Evolutionary conservation across 23 red algal genomes (phyloP).

Genomic region (Cyanidiococcus yangmingshanensis): DNA sequence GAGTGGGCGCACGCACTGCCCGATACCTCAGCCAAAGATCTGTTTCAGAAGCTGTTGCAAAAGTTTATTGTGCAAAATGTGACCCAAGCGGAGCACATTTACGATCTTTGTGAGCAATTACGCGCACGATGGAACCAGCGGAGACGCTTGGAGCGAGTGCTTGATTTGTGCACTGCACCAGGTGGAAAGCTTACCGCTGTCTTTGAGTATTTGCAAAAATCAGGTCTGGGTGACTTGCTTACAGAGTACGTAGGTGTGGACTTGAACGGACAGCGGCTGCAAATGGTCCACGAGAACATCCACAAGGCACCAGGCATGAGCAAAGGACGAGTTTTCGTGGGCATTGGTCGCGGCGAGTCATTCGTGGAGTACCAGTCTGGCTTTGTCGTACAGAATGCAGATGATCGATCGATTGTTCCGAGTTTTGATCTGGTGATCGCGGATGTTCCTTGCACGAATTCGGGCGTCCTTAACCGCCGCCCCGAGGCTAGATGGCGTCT

Average conservation of each 20-base stretch:
- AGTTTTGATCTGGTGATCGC: slow-evolving; percentile 15
- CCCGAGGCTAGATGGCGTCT: slow-evolving; percentile 2
- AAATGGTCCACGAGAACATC: neutral
- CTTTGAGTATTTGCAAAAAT: neutral
- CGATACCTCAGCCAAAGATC: neutral
- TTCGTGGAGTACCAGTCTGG: neutral
- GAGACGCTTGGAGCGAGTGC: neutral
- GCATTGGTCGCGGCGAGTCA: neutral
- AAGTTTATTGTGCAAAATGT: neutral
- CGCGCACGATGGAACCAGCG: neutral
- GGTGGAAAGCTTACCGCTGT: neutral
- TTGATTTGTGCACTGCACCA: neutral
- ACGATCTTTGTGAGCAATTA: neutral
- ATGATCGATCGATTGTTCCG: neutral
- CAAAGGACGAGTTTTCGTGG: neutral
- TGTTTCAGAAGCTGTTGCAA: neutral
- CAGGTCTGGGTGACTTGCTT: neutral
- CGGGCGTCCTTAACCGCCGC: neutral
- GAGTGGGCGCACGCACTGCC: neutral
- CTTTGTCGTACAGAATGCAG: neutral
- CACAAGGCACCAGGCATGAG: neutral
- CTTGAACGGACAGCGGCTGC: neutral
- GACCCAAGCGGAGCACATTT: neutral
- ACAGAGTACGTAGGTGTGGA: slow-evolving; percentile 3
- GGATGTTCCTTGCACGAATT: slow-evolving; percentile 12